phyloP scores from a whole-genome alignment of 202 grass and related monocot genomes.

The Brachypodium distachyon region DNA sequence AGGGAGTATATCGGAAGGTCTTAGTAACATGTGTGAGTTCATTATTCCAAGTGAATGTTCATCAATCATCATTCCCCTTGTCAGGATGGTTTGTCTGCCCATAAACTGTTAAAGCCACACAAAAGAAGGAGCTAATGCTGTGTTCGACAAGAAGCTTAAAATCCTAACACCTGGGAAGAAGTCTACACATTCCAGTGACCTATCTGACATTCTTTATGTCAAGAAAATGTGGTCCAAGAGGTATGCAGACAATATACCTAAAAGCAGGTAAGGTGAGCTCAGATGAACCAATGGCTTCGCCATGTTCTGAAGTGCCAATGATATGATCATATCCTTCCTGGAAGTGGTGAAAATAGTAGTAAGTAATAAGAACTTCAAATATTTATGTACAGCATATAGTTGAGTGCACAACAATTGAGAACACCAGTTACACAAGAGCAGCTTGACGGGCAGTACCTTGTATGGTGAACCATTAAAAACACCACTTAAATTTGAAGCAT shows the following conservation, averaged over 20 bases:
- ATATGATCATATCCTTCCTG: constrained; percentile 94
- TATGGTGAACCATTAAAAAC: constrained; percentile 60
- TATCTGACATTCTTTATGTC: neutral
- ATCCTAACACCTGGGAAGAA: neutral
- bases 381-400: neutral
- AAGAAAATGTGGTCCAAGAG: neutral
- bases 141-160: neutral
- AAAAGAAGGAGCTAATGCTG: neutral
- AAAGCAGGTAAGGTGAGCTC: constrained; percentile 80
- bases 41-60: neutral
- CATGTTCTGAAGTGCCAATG: constrained; percentile 95
- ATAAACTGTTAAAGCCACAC: neutral
- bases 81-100: neutral
- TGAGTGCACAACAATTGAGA: constrained; percentile 6
- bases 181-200: neutral
- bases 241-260: constrained; percentile 33
- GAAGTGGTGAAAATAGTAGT: constrained; percentile 14
- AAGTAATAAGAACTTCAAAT: neutral
- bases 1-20: neutral
- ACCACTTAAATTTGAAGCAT: constrained; percentile 73
- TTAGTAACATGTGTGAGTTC: neutral
- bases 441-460: constrained; percentile 41
- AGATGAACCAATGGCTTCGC: constrained; percentile 67
- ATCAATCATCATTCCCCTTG: neutral
- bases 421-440: neutral